Percentiles rank a stretch among this genome's conserved stretches.
Conservation (phyloP, 2,329 filamentous ascomycete species). For the Phialophora tarda region DNA sequence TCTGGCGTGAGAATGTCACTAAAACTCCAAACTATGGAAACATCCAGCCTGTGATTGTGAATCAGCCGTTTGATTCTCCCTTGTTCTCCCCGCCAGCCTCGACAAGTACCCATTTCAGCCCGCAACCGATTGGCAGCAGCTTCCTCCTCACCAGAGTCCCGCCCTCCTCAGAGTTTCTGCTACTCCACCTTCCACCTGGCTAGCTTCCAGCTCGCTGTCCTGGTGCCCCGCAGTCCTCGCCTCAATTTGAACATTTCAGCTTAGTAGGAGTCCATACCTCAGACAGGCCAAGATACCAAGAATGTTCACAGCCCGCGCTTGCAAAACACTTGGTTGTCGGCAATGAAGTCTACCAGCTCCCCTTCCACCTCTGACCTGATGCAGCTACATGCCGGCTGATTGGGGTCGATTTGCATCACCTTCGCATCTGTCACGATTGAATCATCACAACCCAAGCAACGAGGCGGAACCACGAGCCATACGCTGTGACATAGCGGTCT, state of each 20-base stretch:
- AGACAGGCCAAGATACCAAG: conserved; percentile 34
- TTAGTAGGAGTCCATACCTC: conserved; percentile 29
- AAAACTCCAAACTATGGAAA: not conserved
- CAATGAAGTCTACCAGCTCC: conserved; percentile 30
- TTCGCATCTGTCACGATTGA: conserved; percentile 8
- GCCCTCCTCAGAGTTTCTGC: conserved; percentile 5
- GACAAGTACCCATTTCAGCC: not conserved
- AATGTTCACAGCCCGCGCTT: conserved; percentile 24
- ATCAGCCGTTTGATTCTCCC: not conserved
- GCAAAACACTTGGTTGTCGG: conserved; percentile 17
- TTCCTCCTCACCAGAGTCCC: conserved; percentile 3
- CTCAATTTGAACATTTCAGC: conserved; percentile 32
- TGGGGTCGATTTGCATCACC: conserved; percentile 9
- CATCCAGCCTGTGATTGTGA: not conserved
- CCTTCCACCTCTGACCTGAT: conserved; percentile 35
- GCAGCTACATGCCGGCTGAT: conserved; percentile 38
- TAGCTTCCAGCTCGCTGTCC: conserved; percentile 18
- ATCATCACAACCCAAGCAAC: not conserved
- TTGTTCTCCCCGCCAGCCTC: not conserved
- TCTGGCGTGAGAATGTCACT: not conserved
- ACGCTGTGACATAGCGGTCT: conserved; percentile 13
- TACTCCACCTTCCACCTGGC: conserved; percentile 21
- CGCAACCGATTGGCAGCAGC: conserved; percentile 9
- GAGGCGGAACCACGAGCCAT: not conserved
- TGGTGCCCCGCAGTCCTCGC: conserved; percentile 33